Evolutionary conservation across 768 basidiomycete species (phyloP), one percentile per base, ranked within the genome.

Genomic region (Pisolithus marmoratus): DNA sequence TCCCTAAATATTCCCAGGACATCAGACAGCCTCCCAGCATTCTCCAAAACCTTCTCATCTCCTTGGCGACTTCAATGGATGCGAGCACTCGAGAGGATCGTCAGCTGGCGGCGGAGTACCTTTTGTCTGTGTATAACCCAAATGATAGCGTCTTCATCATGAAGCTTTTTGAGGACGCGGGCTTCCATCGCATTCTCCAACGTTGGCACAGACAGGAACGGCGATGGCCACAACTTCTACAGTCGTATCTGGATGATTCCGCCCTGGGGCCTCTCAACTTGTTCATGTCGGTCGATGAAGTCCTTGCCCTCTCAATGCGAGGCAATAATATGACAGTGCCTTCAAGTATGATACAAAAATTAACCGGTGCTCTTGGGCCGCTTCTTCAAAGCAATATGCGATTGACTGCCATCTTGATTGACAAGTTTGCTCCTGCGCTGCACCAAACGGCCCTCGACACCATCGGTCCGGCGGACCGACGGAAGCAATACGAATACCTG

Each of bases 1-100:
- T 96, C 11, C 92, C 96, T 0, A 98, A 97, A 70, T 99, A 98
- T 70, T 84, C 88, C 1, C 94, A 96, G 68, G 91, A 85, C 66
- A 76, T 93, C 29, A 36, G 45, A 68, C 79, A 50, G 50, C 71
- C 45, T n/a, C 53, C 53, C 55, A 84, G 79, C 54, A 73, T 79
- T 4, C 74, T 94, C 17, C 86, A 93, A 59, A 75, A 72, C 38
- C 82, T 97, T 59, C 80, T 99, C 46, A 74, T 87, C 52, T 80
- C 80, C 6, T 83, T 99, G 12, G 82, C 90, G 1, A 74, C 80
- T 53, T 91, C 94, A 63, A 63, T 74, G 0, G 91, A 95, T 64
- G 68, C 72, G 15, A 81, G 78, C 61, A 96, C 91, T 0, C 79
- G 85, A 23, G 95, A 98, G 63, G 96, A 98, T 68, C 84, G 96